Base-by-base conservation (phyloP, 2,329 filamentous ascomycete genomes). In the Stenocarpella maydis region DNA sequence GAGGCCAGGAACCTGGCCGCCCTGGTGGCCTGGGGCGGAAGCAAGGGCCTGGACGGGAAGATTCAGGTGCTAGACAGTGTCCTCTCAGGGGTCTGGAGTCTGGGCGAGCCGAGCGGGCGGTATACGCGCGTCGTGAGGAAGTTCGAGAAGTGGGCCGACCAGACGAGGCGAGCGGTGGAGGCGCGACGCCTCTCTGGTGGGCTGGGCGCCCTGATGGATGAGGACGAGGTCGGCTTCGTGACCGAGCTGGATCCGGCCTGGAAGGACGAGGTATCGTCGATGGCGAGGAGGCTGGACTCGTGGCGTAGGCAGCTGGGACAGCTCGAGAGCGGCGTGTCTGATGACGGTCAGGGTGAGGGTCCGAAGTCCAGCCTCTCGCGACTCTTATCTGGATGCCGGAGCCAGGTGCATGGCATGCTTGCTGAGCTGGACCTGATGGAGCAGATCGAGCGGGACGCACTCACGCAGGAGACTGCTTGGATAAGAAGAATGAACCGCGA, bases 361-460 rank as follows among this genome's bases (percentile, higher is more conserved):
- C 43, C 50, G 21, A 45, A 67, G 19, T 12, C 79, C 19, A 86
- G 82, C 69, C 74, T 91, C 67, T 79, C 75, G 26, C 77, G 80
- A 34, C 82, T 89, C 72, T 76, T 91, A 47, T 77, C 76, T 8
- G 83, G 81, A 2, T 87, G 84, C 67, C 77, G 81, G 26, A 75
- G 74, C 19, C 77, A 92, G 53, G 82, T 91, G 15, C 75, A 80
- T 58, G 87, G 84, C 43, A 91, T 91, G 89, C 77, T 90, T 53
- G 81, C 80, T n/a, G 90, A 92, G 80, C 79, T 92, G 71, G 77
- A 78, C n/a, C 71, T 85, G 70, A 92, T 92, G 90, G 83, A 83
- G 67, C 82, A 85, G 74, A 86, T 92, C 68, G 88, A 91, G 78
- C 80, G 79, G 55, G 87, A 88, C 73, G 85, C 87, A 5, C 77